Conservation (phyloP, 257 asterid species). For the Handroanthus guayacan region DNA sequence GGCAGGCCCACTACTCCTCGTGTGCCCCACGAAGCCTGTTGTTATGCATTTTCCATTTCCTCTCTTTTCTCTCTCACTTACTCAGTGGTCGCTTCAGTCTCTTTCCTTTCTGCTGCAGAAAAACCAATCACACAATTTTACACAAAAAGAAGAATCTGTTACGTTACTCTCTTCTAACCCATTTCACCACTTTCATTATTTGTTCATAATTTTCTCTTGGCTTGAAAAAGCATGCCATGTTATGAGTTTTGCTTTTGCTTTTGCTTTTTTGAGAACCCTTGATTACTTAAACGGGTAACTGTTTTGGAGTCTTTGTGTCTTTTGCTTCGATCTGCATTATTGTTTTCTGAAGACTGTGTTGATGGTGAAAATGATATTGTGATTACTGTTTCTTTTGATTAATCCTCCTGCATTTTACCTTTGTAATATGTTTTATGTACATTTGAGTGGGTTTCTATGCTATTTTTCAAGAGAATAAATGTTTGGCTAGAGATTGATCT, state of each 20-base stretch:
- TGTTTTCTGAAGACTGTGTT: not conserved
- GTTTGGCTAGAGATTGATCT: not conserved
- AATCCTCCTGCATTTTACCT: not conserved
- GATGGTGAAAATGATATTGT: slow-evolving; percentile 5
- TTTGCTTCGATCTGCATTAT: slow-evolving; percentile 15
- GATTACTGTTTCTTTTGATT: slow-evolving; percentile 1
- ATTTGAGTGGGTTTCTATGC: not conserved
- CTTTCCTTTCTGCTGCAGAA: not conserved
- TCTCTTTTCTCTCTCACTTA: not conserved
- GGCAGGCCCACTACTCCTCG: too few relatives aligned
- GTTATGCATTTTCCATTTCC: not conserved
- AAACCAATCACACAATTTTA: not conserved
- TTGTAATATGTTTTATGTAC: not conserved
- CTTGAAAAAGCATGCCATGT: not conserved
- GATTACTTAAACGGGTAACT: not conserved
- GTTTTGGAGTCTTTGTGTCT: too few relatives aligned
- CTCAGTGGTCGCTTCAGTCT: not conserved
- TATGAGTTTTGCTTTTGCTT: not conserved
- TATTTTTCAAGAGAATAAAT: not conserved
- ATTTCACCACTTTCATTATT: not conserved
- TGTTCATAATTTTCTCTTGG: not conserved
- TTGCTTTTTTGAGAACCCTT: not conserved
- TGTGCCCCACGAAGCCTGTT: not conserved
- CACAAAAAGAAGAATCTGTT: not conserved
- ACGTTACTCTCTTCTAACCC: slow-evolving; percentile 14